Evolutionary conservation across 768 basidiomycete species (phyloP).

Genomic region (Boletales sp.): DNA sequence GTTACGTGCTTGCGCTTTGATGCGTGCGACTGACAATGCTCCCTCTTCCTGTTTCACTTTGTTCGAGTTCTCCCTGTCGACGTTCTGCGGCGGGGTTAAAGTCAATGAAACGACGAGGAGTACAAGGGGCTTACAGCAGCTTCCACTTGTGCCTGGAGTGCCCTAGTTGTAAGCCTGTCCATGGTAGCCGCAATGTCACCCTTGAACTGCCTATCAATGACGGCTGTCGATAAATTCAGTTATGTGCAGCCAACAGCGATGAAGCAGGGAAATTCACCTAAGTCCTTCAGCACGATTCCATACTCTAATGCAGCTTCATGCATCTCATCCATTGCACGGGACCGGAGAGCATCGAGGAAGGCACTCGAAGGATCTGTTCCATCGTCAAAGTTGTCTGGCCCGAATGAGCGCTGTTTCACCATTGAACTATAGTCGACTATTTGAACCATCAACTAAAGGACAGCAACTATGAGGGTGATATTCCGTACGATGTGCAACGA

Average conservation of each 20-base stretch:
- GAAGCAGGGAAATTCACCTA: conserved; percentile 41
- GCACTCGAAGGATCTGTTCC: conserved; percentile 66
- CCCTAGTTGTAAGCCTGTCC: conserved; percentile 82
- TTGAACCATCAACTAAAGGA: neutral
- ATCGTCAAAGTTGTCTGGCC: conserved; percentile 72
- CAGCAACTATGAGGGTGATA: neutral
- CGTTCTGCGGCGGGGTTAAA: conserved; percentile 47
- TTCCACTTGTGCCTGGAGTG: conserved; percentile 83
- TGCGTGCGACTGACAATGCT: conserved; percentile 68
- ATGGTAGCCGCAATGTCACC: conserved; percentile 83
- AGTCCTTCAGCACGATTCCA: conserved; percentile 78
- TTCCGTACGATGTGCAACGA: conserved; percentile 70
- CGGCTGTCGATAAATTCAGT: conserved; percentile 44
- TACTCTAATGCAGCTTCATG: conserved; percentile 79
- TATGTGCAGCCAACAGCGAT: neutral
- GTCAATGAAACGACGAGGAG: neutral
- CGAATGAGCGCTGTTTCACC: conserved; percentile 79
- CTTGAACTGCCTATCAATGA: conserved; percentile 86
- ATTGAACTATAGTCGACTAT: conserved; percentile 53
- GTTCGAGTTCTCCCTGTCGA: conserved; percentile 84
- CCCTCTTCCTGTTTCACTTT: conserved; percentile 86
- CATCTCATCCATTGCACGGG: conserved; percentile 85
- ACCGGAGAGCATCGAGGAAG: conserved; percentile 78
- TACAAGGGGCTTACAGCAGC: conserved; percentile 53
- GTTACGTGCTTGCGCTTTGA: conserved; percentile 63